Conservation (phyloP, 768 basidiomycete species). For the Candolleomyces eurysporus region DNA sequence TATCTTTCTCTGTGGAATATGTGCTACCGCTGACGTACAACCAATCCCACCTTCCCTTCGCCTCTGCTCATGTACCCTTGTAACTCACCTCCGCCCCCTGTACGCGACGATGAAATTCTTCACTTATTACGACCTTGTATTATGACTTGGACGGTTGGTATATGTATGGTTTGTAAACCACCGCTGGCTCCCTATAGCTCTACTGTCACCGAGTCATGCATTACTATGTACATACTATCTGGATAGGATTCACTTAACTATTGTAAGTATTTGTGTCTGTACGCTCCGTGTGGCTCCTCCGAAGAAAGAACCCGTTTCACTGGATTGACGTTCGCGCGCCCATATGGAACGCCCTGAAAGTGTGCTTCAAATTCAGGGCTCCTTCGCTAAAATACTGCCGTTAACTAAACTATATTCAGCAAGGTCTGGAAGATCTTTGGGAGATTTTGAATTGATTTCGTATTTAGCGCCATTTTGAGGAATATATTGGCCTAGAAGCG, state of each 20-base stretch:
- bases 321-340: too few relatives aligned
- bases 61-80: neutral
- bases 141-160: neutral
- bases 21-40: neutral
- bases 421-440: too few relatives aligned
- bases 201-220: too few relatives aligned
- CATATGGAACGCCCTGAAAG: neutral
- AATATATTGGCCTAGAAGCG: neutral
- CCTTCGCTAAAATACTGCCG: too few relatives aligned
- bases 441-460: neutral
- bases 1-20: constrained; percentile 1
- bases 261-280: too few relatives aligned
- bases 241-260: too few relatives aligned
- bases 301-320: too few relatives aligned
- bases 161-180: neutral
- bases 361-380: neutral
- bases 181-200: too few relatives aligned
- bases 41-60: neutral
- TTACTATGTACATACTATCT: too few relatives aligned
- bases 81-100: neutral
- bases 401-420: too few relatives aligned
- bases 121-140: neutral
- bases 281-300: too few relatives aligned
- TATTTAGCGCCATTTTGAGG: neutral
- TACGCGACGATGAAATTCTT: neutral